A percentile compares a stretch with the other conserved stretches of the same genome.
phyloP scores from a whole-genome alignment of 163 green algal genomes.

The Chlorella variabilis region DNA sequence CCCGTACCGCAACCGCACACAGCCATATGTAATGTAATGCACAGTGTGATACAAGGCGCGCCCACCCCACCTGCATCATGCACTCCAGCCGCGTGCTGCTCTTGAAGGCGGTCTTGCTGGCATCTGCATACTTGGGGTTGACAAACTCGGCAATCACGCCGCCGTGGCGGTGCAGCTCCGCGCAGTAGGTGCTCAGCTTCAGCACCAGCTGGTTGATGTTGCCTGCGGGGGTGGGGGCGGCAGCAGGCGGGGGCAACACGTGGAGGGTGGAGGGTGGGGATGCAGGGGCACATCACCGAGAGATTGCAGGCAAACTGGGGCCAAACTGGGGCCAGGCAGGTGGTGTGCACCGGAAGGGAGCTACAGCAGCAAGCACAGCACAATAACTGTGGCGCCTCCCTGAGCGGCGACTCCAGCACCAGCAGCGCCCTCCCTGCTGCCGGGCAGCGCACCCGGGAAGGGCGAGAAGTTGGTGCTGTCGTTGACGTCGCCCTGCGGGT shows the following conservation, averaged over 20 bases:
- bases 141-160: conserved; percentile 98
- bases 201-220: conserved; percentile 99
- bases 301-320: too few species aligned
- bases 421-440: too few species aligned
- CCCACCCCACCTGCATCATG: conserved; percentile 94
- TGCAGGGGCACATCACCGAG: too few species aligned
- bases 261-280: too few species aligned
- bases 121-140: conserved; percentile 98
- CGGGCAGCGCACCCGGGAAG: conserved; percentile 77
- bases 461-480: conserved; percentile 88
- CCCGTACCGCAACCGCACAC: too few species aligned
- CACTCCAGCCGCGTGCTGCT: conserved; percentile 94
- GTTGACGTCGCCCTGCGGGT: conserved; percentile 81
- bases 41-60: too few species aligned
- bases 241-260: background rate
- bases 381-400: too few species aligned
- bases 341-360: too few species aligned
- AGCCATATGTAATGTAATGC: too few species aligned
- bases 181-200: conserved; percentile 81
- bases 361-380: too few species aligned
- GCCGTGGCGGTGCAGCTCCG: conserved; percentile 77
- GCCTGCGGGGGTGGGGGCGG: conserved; percentile 56
- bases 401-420: too few species aligned
- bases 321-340: too few species aligned
- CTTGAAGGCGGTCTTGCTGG: conserved; percentile 92